A percentile compares a stretch with the other conserved stretches of the same genome.
These are phyloP conservation scores for Ceratocystis variospora DNA, from an alignment of 2,329 filamentous ascomycete species.

Conservation along the genomic window DNA sequence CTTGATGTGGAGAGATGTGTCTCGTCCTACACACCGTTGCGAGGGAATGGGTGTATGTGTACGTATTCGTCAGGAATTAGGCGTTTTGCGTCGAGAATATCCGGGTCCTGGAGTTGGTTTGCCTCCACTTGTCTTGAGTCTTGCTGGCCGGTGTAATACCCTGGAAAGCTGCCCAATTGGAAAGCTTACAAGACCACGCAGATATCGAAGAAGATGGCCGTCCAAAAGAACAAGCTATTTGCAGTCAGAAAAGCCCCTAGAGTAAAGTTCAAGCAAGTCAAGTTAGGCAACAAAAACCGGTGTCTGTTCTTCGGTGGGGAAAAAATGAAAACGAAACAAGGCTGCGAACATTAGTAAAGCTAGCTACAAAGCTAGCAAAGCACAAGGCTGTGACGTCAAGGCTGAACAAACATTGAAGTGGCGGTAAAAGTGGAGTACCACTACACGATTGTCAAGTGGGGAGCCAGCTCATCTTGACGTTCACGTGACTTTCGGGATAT, in stretches of 20 bases:
- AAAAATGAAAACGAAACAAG: background rate
- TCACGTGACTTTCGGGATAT: background rate
- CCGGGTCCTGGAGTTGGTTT: no score
- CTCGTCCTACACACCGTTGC: background rate
- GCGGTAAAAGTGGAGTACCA: background rate
- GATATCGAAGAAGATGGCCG: background rate
- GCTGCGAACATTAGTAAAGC: background rate
- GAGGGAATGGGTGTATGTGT: background rate
- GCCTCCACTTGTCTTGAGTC: background rate
- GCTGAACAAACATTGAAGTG: slow-evolving; percentile 9
- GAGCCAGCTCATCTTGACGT: background rate
- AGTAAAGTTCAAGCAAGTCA: background rate
- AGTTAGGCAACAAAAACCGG: no score
- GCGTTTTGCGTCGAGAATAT: no score
- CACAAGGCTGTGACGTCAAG: slow-evolving; percentile 20
- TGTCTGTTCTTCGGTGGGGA: slow-evolving; percentile 1
- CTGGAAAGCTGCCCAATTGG: background rate
- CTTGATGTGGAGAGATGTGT: background rate
- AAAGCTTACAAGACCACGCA: background rate
- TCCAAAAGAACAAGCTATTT: background rate
- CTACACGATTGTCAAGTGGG: slow-evolving; percentile 6
- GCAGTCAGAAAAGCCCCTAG: background rate
- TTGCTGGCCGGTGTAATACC: no score
- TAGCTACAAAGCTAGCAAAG: background rate
- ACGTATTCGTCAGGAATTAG: no score